Evolutionary conservation across 2,329 filamentous ascomycete species (phyloP), one percentile per base, ranked within the genome.

Genomic region (Epichloe typhina): DNA sequence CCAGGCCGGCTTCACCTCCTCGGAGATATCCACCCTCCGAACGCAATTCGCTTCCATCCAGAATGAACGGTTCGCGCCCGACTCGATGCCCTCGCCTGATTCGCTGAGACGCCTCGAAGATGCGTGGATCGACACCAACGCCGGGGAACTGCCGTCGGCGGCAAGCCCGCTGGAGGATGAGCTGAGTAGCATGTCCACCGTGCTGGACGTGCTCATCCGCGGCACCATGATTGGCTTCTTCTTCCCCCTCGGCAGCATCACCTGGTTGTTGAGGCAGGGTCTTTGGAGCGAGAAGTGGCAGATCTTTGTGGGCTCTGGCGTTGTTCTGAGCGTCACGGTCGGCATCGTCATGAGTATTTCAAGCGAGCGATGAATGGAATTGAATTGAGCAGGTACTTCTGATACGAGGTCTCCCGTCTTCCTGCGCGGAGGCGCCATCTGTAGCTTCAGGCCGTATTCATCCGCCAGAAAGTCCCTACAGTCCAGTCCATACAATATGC

Each of bases 141-240:
- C 64, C 21, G 65, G 66, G 37, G 68, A 63, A 21, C 61, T 72
- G 52, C 68, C 68, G 49, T 64, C 66, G 59, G 63, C 43, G 61
- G 70, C n/a, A 3, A 33, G 52, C 19, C 58, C 65, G 1, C 47
- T 59, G 15, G 73, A 74, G 56, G 71, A 75, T 36, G 72, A 72
- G 26, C 72, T 74, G 3, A 74, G 75, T 38, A 74, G 72, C 26
- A 72, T 77, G 50, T 66, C 72, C 15, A 62, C 67, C 2, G 68
- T 86, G 11, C 71, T 95, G 43, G 91, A 97, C 61, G 84, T 94
- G 61, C 80, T 96, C 71, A 74, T 97, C 52, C 86, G 84, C 69
- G 93, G 90, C 4, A 88, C 93, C 66, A 72, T 94, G 53, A 86
- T 93, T 60, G 93, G 93, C 0, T 98, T 97, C 72, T 86, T 98